These are phyloP conservation scores for Trebouxia sp. DNA, from an alignment of 139 green algal genomes.

Conservation along the genomic window DNA sequence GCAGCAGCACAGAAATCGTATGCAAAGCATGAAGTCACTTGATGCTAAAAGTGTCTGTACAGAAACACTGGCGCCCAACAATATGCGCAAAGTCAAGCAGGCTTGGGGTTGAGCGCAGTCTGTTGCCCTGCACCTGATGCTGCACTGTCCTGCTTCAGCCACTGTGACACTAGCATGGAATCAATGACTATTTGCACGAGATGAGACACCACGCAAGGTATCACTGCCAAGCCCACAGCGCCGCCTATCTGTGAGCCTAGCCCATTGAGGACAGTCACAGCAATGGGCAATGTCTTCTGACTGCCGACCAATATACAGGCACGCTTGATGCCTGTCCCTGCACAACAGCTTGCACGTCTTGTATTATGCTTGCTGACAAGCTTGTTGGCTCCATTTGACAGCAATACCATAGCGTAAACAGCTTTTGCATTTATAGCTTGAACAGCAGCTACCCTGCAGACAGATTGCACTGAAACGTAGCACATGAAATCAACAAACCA, in stretches of 20 bases:
- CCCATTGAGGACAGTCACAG: slow-evolving; percentile 60
- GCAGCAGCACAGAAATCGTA: not conserved
- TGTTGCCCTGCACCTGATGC: not conserved
- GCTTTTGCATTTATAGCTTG: no score
- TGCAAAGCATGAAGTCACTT: not conserved
- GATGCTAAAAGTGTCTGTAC: no score
- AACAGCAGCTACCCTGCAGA: no score
- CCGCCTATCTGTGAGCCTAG: slow-evolving; percentile 36
- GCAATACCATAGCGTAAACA: not conserved
- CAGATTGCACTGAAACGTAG: no score
- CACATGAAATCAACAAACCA: no score
- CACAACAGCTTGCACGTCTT: no score
- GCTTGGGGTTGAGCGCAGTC: not conserved
- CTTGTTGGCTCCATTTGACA: no score
- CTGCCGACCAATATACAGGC: slow-evolving; percentile 54
- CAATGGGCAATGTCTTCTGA: slow-evolving; percentile 69
- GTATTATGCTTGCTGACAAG: no score
- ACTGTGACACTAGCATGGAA: slow-evolving; percentile 52
- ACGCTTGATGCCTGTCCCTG: slow-evolving; percentile 38
- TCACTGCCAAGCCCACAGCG: slow-evolving; percentile 46
- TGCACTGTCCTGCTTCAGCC: slow-evolving; percentile 36
- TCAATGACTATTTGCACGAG: slow-evolving; percentile 63
- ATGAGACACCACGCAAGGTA: slow-evolving; percentile 58
- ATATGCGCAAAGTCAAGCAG: not conserved
- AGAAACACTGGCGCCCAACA: not conserved